Evolutionary conservation across 2,329 filamentous ascomycete species (phyloP), one percentile per base, ranked within the genome.

Genomic region (Verticillium longisporum): DNA sequence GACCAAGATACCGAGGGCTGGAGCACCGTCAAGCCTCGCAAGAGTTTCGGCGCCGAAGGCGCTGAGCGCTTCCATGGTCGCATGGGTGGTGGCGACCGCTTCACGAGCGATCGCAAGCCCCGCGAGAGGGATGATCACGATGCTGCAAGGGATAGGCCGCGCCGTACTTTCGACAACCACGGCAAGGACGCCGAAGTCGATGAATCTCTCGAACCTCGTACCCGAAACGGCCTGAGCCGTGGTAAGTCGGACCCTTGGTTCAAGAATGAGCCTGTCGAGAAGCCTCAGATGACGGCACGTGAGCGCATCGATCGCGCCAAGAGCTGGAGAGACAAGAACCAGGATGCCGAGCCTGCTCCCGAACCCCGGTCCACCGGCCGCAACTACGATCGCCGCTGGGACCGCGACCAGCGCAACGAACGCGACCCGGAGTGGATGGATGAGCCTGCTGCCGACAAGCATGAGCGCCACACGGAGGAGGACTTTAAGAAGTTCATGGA

Each of bases 401-500:
- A 86, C 62, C 78, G 83, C 61, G 79, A 86, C 32, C 81, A 81
- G 37, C 83, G 84, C 61, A 77, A 83, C 65, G 92, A 96, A 71
- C 87, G 90, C 65, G 91, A 96, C 58, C 93, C 94, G 5, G 93
- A 97, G 74, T 97, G 93, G 94, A 82, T 97, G 74, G 92, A 96
- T 70, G 83, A 88, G 62, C 86, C 87, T 15, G 82, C 82, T 26
- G 88, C 89, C 62, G 88, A 91, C 58, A 86, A 88, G 68, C 78
- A 83, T 38, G 85, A 89, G 68, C 84, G 82, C 5, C 90, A 91
- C 68, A 97, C 92, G 1, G 88, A 91, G 69, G 92, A 96, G 70
- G 93, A 97, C 66, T 96, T 97, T 73, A 89, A 96, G 76, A 91
- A 91, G 67, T 97, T 94, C 87, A 97, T 97, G 82, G 91, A 96